Evolutionary conservation across 1,139 yeast species (phyloP).

Genomic region (Williopsis jadinii): DNA sequence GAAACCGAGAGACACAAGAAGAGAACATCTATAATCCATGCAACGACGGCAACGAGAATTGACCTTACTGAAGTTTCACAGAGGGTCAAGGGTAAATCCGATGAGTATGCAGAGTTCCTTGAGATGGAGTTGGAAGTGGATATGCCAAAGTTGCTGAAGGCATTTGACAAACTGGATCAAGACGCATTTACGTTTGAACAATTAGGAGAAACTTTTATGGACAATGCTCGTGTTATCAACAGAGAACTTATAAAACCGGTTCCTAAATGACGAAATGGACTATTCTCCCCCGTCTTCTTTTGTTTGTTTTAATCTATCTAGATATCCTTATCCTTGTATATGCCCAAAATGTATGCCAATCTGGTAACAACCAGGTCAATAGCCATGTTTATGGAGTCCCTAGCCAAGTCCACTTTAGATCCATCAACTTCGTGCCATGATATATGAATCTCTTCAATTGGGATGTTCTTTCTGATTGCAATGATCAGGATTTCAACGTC

Average conservation of each 20-base stretch:
- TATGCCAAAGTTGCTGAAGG: slow-evolving; percentile 50
- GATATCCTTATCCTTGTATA: slow-evolving; percentile 43
- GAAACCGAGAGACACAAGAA: slow-evolving; percentile 54
- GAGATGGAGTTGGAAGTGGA: slow-evolving; percentile 77
- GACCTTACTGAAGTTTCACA: slow-evolving; percentile 60
- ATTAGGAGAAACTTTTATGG: slow-evolving; percentile 61
- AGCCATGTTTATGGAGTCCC: slow-evolving; percentile 93
- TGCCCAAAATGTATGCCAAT: slow-evolving; percentile 78
- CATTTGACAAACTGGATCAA: slow-evolving; percentile 45
- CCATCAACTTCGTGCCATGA: slow-evolving; percentile 98
- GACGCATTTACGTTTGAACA: slow-evolving; percentile 65
- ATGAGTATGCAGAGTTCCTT: slow-evolving; percentile 32
- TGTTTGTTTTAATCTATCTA: slow-evolving; percentile 1
- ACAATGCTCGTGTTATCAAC: slow-evolving; percentile 55
- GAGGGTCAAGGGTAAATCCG: slow-evolving; percentile 39
- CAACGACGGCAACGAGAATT: slow-evolving; percentile 61
- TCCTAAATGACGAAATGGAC: slow-evolving; percentile 3
- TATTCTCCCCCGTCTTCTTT: neutral
- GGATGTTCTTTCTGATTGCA: slow-evolving; percentile 64
- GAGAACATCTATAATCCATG: slow-evolving; percentile 56
- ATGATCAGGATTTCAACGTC: slow-evolving; percentile 88
- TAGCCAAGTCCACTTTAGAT: slow-evolving; percentile 85
- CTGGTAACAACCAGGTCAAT: slow-evolving; percentile 87
- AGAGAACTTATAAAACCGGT: slow-evolving; percentile 29
- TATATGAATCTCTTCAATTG: slow-evolving; percentile 72